Percentiles rank a stretch among this genome's conserved stretches.
phyloP scores from a whole-genome alignment of 805 yeast genomes.

The Candida adriatica region DNA sequence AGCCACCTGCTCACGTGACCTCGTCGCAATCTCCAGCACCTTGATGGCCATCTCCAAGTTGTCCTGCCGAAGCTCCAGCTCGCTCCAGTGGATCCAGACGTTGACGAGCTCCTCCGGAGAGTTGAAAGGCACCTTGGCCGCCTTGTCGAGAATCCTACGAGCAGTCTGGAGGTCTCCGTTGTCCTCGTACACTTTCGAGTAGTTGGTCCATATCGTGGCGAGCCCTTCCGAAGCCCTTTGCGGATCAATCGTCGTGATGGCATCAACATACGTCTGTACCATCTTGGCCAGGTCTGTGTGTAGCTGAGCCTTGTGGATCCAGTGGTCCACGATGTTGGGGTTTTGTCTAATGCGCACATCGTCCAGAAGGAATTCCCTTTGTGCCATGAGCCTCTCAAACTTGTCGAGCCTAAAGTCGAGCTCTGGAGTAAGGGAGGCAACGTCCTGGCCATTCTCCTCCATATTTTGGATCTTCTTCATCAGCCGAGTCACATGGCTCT shows the following conservation, averaged over 20 bases:
- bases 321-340: slow-evolving; percentile 52
- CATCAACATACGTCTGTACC: slow-evolving; percentile 53
- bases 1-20: slow-evolving; percentile 29
- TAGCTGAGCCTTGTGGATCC: slow-evolving; percentile 58
- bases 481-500: slow-evolving; percentile 30
- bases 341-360: slow-evolving; percentile 63
- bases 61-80: slow-evolving; percentile 46
- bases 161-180: slow-evolving; percentile 53
- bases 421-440: slow-evolving; percentile 21
- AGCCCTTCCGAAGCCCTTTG: slow-evolving; percentile 39
- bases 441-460: slow-evolving; percentile 15
- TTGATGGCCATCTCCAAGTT: slow-evolving; percentile 38
- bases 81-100: slow-evolving; percentile 73
- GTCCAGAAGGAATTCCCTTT: slow-evolving; percentile 51
- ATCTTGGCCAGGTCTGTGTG: slow-evolving; percentile 37
- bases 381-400: slow-evolving; percentile 50
- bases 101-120: slow-evolving; percentile 57
- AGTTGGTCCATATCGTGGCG: slow-evolving; percentile 61
- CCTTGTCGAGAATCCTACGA: slow-evolving; percentile 52
- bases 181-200: slow-evolving; percentile 57
- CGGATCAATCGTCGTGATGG: slow-evolving; percentile 62
- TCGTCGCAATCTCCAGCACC: slow-evolving; percentile 36
- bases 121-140: slow-evolving; percentile 63
- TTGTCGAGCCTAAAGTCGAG: slow-evolving; percentile 38
- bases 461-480: slow-evolving; percentile 5